Evolutionary conservation across 495 filamentous ascomycete species (phyloP), one percentile per base, ranked within the genome.

Genomic region (Podospora pseudocomata): DNA sequence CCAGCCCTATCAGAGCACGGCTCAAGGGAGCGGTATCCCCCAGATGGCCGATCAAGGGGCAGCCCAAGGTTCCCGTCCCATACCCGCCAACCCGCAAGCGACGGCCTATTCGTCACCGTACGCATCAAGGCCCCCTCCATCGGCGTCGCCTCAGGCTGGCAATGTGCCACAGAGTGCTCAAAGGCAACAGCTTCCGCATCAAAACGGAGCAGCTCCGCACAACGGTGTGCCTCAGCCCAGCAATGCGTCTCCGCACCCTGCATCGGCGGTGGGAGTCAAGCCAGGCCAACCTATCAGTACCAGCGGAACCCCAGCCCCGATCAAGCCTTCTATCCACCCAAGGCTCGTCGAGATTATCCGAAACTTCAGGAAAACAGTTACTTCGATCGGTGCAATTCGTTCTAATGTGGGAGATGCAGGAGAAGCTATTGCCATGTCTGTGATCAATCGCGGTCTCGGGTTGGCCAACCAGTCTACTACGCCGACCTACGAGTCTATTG

Each of bases 101-200:
- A 74, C 77, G 34, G 73, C 80, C 3, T 83, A 83, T 65, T 79
- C 77, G 54, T 82, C 82, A 6, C 81, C 82, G 9, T 82, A 84
- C 65, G 73, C 77, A 53, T 74, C 80, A 60, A 75, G 75, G 27
- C 73, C 80, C 6, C 73, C 77, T 15, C 72, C 73, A 23, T 26
- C 68, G 7, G 57, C 67, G 15, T 13, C 72, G 23, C 58, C 67
- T 16, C 74, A 73, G 49, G 39, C 70, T 34, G 69, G 67, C 20
- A 67, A 58, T 18, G 63, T 65, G 9, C 70, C 68, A 4, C 71
- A 72, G 54, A 65, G 67, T 49, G 65, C 69, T 57, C 62, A 69
- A 54, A 64, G 67, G 15, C 76, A 71, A 54, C 67, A 64, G 30
- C 23, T 65, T 2, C 67, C 71, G 5, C 63, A 66, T 9, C 32